phyloP scores from a whole-genome alignment of 495 filamentous ascomycete genomes.

The Aspergillus carlsbadensis region DNA sequence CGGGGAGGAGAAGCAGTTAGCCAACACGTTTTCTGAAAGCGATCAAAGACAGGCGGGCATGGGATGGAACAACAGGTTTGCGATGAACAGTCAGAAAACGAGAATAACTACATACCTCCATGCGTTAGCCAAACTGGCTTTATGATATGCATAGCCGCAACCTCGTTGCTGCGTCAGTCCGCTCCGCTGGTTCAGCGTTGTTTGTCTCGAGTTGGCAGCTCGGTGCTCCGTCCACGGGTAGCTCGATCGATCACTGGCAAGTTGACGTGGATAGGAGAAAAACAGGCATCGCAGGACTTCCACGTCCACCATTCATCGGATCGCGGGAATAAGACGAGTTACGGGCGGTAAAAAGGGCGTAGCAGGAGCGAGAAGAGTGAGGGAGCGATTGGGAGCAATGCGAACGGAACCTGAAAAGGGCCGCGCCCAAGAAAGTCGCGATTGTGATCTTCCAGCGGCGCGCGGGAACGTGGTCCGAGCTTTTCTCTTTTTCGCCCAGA shows the following conservation, averaged over 20 bases:
- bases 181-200: constrained; percentile 4
- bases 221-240: too few relatives aligned
- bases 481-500: constrained; percentile 17
- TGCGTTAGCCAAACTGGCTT: constrained; percentile 93
- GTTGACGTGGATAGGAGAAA: constrained; percentile 25
- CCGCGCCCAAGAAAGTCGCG: constrained; percentile 42
- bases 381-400: constrained; percentile 6
- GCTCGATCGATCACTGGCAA: constrained; percentile 19
- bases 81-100: constrained; percentile 20
- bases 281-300: constrained; percentile 32
- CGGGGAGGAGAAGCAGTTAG: constrained; percentile 5
- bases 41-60: not conserved
- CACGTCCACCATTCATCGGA: constrained; percentile 16
- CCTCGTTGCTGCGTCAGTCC: constrained; percentile 4
- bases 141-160: constrained; percentile 75
- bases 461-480: constrained; percentile 39
- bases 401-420: constrained; percentile 17
- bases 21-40: not conserved
- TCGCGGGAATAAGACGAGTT: not conserved
- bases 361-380: not conserved
- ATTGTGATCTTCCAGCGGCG: constrained; percentile 30
- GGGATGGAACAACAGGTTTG: constrained; percentile 1
- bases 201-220: constrained; percentile 2
- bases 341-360: not conserved
- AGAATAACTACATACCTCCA: constrained; percentile 57